Percentiles rank a stretch among this genome's conserved stretches.
phyloP scores from a whole-genome alignment of 768 basidiomycete genomes.

The Obba rivulosa region DNA sequence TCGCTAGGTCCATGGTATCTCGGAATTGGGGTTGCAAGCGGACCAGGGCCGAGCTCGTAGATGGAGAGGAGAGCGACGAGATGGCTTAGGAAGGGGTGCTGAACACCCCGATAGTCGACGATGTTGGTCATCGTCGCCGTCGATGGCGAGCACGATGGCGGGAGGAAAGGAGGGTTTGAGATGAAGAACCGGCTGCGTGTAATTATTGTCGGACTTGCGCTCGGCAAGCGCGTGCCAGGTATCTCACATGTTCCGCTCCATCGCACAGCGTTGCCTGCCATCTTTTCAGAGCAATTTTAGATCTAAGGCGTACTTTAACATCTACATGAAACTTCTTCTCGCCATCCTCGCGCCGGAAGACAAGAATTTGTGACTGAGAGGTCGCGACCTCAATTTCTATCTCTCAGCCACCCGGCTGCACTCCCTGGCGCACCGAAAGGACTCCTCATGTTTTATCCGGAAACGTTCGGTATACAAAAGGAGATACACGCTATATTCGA shows the following conservation, averaged over 20 bases:
- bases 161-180: constrained; percentile 1
- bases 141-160: constrained; percentile 6
- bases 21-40: constrained; percentile 41
- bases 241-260: constrained; percentile 4
- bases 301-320: no score
- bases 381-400: no score
- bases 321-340: no score
- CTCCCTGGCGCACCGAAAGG: no score
- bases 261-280: neutral
- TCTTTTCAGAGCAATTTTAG: no score
- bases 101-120: constrained; percentile 14
- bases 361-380: no score
- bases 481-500: no score
- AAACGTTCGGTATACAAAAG: no score
- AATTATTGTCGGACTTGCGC: constrained; percentile 4
- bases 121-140: constrained; percentile 31
- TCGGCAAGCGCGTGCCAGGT: no score
- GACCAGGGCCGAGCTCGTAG: constrained; percentile 47
- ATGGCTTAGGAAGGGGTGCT: constrained; percentile 44
- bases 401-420: no score
- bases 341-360: no score
- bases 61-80: constrained; percentile 54
- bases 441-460: no score
- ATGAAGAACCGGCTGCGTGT: neutral
- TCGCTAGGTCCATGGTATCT: constrained; percentile 50